phyloP scores from a whole-genome alignment of 768 basidiomycete species.

The Auriculariales sp. region DNA sequence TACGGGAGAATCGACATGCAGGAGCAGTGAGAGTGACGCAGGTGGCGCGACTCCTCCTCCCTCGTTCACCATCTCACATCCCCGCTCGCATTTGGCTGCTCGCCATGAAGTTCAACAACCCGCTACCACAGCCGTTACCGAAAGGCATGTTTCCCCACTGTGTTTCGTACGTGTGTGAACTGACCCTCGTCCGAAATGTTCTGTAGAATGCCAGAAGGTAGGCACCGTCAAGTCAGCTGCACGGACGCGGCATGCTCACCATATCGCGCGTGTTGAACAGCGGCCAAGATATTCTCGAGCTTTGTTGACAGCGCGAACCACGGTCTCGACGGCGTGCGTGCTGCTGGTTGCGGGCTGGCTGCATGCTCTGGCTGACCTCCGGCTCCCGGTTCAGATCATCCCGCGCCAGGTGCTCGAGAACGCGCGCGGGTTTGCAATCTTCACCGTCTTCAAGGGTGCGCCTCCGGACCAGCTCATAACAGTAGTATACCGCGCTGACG shows the following conservation, averaged over 20 bases:
- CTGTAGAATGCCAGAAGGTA: slow-evolving; percentile 51
- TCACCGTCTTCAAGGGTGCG: slow-evolving; percentile 66
- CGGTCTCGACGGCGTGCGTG: slow-evolving; percentile 62
- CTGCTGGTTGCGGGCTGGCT: slow-evolving; percentile 28
- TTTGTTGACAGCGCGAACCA: slow-evolving; percentile 74
- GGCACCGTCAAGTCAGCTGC: too few species aligned
- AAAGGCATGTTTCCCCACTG: slow-evolving; percentile 32
- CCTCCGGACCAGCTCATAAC: slow-evolving; percentile 27
- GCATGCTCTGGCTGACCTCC: neutral
- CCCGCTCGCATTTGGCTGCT: slow-evolving; percentile 26
- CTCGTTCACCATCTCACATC: too few species aligned
- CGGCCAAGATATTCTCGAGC: slow-evolving; percentile 69
- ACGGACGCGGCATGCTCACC: too few species aligned
- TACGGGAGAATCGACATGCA: too few species aligned
- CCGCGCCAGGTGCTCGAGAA: slow-evolving; percentile 39
- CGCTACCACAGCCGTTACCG: slow-evolving; percentile 43
- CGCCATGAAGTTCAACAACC: slow-evolving; percentile 35
- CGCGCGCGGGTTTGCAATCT: slow-evolving; percentile 76
- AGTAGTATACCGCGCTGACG: slow-evolving; percentile 32
- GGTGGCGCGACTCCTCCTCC: too few species aligned
- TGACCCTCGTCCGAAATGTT: neutral
- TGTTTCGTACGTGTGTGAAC: slow-evolving; percentile 10
- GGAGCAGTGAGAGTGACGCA: too few species aligned
- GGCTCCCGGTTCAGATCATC: slow-evolving; percentile 34
- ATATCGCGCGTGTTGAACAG: too few species aligned